Base-by-base conservation (phyloP, 2,329 filamentous ascomycete species). In the Claviceps sp. region DNA sequence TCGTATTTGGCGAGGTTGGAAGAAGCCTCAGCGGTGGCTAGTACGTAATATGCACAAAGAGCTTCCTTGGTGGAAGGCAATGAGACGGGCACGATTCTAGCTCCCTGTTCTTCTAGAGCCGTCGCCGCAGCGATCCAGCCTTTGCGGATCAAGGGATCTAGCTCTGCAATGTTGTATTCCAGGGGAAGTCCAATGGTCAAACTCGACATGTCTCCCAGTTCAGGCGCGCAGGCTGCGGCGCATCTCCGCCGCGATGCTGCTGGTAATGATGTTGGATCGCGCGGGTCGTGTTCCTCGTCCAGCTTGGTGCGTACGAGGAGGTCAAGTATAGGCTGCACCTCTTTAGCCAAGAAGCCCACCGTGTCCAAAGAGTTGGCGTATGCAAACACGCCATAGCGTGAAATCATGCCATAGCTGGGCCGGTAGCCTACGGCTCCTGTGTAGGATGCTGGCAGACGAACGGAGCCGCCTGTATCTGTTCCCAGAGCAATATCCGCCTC, bases 1-100 rank as follows among this genome's bases (percentile, higher is more conserved):
- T 98, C 94, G 66, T 96, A 98, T 65, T 95, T 96, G 53, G 93
- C 88, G 2, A 98, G 79, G 61, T 98, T 98, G 16, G 91, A 97
- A 1, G 89, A 89, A 3, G 93, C 93, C 69, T 98, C 93, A 16
- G 93, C 91, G 0, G 93, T 89, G 0, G 93, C 94, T 52, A 98
- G 82, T 52, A 98, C 79, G 67, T 98, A 98, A 72, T 98, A 98
- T 37, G 93, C 87, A 20, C 89, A 87, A 0, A 98, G 78, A 0
- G 93, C 91, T 58, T 87, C 83, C 56, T 81, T 84, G 1, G 91
- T 98, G 0, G 84, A 81, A 0, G 91, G 90, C 4, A 98, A 75
- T 2, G 85, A 88, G 16, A 97, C 78, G 1, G 86, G 78, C 11
- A 88, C 79, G 13, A 97, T 72, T 0, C 73, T 78, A 54, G 87